These are phyloP conservation scores for Tetrapyrgos nigripes DNA, from an alignment of 1,284 basidiomycete species.

Conservation along the genomic window DNA sequence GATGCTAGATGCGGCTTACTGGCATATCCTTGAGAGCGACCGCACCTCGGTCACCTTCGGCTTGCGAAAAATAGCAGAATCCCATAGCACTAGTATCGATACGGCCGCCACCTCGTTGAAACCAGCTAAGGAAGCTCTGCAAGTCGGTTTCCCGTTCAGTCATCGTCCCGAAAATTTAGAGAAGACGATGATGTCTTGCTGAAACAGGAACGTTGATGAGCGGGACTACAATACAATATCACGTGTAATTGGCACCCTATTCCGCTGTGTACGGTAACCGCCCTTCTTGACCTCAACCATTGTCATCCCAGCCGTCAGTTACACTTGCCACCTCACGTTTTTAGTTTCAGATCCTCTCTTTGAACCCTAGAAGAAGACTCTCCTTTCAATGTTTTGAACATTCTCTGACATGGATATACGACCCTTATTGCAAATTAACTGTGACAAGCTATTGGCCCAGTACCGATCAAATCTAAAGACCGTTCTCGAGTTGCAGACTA, in stretches of 20 bases:
- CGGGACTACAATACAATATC: not conserved
- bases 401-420: slow-evolving; percentile 31
- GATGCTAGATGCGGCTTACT: slow-evolving; percentile 45
- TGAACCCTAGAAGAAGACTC: not conserved
- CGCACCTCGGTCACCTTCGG: slow-evolving; percentile 70
- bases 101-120: slow-evolving; percentile 45
- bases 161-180: slow-evolving; percentile 4
- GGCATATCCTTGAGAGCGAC: slow-evolving; percentile 76
- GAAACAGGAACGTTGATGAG: not conserved
- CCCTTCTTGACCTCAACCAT: not conserved
- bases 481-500: slow-evolving; percentile 52
- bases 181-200: not conserved
- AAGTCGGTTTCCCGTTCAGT: slow-evolving; percentile 22
- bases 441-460: slow-evolving; percentile 44
- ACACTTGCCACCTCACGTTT: not conserved
- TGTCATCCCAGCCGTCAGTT: not conserved
- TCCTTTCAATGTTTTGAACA: not conserved
- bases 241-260: not conserved
- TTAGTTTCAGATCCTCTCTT: not conserved
- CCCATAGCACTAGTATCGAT: slow-evolving; percentile 52
- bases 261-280: too few species aligned
- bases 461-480: slow-evolving; percentile 55
- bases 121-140: slow-evolving; percentile 47
- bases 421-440: slow-evolving; percentile 45
- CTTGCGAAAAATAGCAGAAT: slow-evolving; percentile 56